These are phyloP conservation scores for Thoreauomyces humboldtii DNA, from an alignment of 192 early-diverging fungal species.

Conservation along the genomic window DNA sequence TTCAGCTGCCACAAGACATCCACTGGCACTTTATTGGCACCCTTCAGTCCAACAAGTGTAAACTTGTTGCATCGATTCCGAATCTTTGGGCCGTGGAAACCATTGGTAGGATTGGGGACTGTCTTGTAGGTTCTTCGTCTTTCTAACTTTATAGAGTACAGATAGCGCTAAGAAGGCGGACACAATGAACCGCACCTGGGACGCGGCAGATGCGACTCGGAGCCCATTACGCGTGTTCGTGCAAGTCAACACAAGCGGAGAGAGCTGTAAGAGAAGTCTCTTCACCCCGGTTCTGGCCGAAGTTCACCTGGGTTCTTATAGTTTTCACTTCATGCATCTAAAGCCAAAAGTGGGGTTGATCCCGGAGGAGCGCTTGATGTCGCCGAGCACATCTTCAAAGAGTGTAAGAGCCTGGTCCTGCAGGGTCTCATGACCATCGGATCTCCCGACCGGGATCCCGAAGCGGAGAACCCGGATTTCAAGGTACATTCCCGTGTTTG, in stretches of 20 bases:
- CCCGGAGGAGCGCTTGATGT: slow-evolving; percentile 52
- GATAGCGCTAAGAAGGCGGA: slow-evolving; percentile 81
- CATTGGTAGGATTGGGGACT: slow-evolving; percentile 57
- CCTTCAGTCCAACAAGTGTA: slow-evolving; percentile 98
- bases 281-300: no score
- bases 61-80: slow-evolving; percentile 77
- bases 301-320: no score
- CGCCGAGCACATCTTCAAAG: slow-evolving; percentile 59
- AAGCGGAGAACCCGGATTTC: slow-evolving; percentile 72
- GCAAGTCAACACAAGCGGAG: slow-evolving; percentile 93
- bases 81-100: slow-evolving; percentile 95
- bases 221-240: slow-evolving; percentile 76
- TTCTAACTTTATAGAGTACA: slow-evolving; percentile 9
- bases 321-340: no score
- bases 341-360: slow-evolving; percentile 78
- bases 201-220: slow-evolving; percentile 17
- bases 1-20: slow-evolving; percentile 79
- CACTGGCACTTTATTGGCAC: slow-evolving; percentile 95
- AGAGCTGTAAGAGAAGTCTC: no score
- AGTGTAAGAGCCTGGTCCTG: slow-evolving; percentile 69
- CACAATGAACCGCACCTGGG: slow-evolving; percentile 76
- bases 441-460: slow-evolving; percentile 51
- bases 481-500: slow-evolving; percentile 44
- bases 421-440: slow-evolving; percentile 97
- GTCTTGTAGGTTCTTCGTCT: neutral